A percentile compares a stretch with the other conserved stretches of the same genome.
phyloP scores from a whole-genome alignment of 139 green algal species.

The Gonium pectorale region DNA sequence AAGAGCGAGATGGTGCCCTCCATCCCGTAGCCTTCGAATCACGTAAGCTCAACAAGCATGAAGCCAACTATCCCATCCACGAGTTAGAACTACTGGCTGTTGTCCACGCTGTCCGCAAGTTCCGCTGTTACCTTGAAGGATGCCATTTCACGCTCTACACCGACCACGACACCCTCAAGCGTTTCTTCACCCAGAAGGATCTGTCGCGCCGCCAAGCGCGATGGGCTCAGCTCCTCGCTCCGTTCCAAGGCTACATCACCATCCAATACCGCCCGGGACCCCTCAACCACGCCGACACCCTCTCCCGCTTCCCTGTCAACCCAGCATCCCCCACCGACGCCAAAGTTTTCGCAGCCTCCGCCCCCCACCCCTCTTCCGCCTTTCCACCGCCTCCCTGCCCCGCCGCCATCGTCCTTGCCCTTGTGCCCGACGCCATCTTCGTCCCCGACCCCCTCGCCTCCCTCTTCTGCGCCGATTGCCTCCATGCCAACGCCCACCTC shows the following conservation, averaged over 20 bases:
- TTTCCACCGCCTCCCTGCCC: background rate
- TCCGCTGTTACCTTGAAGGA: slow-evolving; percentile 60
- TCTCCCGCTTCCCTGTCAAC: slow-evolving; percentile 32
- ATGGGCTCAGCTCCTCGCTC: slow-evolving; percentile 52
- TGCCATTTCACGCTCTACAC: slow-evolving; percentile 49
- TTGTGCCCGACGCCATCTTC: too few relatives aligned
- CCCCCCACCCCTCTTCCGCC: background rate
- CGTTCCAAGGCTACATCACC: slow-evolving; percentile 40
- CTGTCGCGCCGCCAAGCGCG: slow-evolving; percentile 51
- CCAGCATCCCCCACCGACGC: background rate
- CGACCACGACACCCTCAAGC: slow-evolving; percentile 55
- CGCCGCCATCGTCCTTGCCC: too few relatives aligned
- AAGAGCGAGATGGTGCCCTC: slow-evolving; percentile 32
- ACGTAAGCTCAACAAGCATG: slow-evolving; percentile 42
- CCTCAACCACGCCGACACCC: slow-evolving; percentile 53
- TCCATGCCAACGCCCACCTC: background rate
- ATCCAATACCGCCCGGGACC: slow-evolving; percentile 53
- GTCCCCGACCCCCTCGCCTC: background rate
- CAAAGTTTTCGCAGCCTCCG: background rate
- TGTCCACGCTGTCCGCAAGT: slow-evolving; percentile 46
- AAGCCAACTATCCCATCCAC: slow-evolving; percentile 60
- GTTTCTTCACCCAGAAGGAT: slow-evolving; percentile 51
- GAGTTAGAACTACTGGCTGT: slow-evolving; percentile 66
- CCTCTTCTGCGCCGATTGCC: background rate
- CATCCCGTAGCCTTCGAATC: slow-evolving; percentile 54